Percentiles rank a stretch among this genome's conserved stretches.
phyloP scores from a whole-genome alignment of 768 basidiomycete genomes.

The Roridomyces roridus region DNA sequence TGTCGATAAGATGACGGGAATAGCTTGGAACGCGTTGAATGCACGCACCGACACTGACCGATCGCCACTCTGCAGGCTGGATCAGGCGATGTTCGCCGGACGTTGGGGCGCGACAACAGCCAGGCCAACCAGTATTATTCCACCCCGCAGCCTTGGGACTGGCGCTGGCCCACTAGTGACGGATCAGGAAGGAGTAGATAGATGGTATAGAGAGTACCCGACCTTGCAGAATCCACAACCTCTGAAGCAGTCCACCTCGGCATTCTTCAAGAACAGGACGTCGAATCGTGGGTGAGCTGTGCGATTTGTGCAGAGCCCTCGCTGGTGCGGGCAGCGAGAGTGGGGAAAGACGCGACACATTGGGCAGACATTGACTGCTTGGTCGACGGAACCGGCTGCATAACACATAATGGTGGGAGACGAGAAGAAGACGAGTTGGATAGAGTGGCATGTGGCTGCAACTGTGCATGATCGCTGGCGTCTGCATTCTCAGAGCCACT shows the following conservation, averaged over 20 bases:
- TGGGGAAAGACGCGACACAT: constrained; percentile 87
- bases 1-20: neutral
- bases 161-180: constrained; percentile 72
- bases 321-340: constrained; percentile 77
- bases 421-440: no score
- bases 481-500: no score
- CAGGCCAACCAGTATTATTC: constrained; percentile 84
- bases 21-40: constrained; percentile 1
- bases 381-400: constrained; percentile 70
- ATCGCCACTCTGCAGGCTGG: constrained; percentile 78
- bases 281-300: constrained; percentile 77
- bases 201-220: constrained; percentile 27
- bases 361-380: constrained; percentile 71
- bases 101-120: constrained; percentile 83
- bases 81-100: constrained; percentile 65
- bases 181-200: constrained; percentile 31
- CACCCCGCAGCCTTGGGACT: constrained; percentile 63
- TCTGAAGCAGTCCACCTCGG: constrained; percentile 89
- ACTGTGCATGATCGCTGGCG: no score
- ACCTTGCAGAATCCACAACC: constrained; percentile 94
- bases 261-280: constrained; percentile 82
- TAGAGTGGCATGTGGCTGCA: no score
- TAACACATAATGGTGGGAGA: constrained; percentile 66
- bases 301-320: constrained; percentile 79
- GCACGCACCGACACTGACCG: constrained; percentile 59